These are phyloP conservation scores for Stephania japonica DNA, from an alignment of 164 flowering plant genomes.

Conservation along the genomic window DNA sequence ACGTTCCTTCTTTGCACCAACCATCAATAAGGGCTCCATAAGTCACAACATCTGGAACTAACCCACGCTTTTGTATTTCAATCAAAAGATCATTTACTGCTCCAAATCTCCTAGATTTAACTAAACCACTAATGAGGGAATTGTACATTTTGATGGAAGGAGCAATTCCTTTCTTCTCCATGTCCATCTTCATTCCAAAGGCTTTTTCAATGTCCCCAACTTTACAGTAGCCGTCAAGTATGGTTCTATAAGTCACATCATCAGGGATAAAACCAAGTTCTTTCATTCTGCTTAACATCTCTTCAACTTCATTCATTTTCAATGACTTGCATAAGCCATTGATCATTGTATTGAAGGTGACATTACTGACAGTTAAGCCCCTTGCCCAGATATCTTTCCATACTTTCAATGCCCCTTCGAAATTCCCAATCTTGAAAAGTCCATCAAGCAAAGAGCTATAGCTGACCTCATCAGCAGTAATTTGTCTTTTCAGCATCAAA, in stretches of 20 bases:
- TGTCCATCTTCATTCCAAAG: slow-evolving; percentile 41
- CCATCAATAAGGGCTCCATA: slow-evolving; percentile 75
- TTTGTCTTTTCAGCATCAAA: slow-evolving; percentile 63
- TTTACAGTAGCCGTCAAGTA: slow-evolving; percentile 75
- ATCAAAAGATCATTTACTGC: slow-evolving; percentile 37
- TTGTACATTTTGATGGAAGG: slow-evolving; percentile 62
- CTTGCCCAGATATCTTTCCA: slow-evolving; percentile 56
- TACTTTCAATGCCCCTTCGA: slow-evolving; percentile 44
- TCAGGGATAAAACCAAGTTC: slow-evolving; percentile 59
- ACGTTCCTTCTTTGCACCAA: slow-evolving; percentile 61
- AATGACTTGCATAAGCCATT: slow-evolving; percentile 72
- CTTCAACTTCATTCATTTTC: slow-evolving; percentile 66
- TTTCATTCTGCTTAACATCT: slow-evolving; percentile 50
- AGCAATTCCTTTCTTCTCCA: slow-evolving; percentile 44
- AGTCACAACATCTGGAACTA: slow-evolving; percentile 52
- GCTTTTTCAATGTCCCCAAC: slow-evolving; percentile 53
- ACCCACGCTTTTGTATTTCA: slow-evolving; percentile 47
- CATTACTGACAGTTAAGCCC: slow-evolving; percentile 41
- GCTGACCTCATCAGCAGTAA: slow-evolving; percentile 55
- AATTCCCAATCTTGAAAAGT: slow-evolving; percentile 51
- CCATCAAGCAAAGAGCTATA: slow-evolving; percentile 70
- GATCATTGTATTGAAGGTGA: slow-evolving; percentile 64
- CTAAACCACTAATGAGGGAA: slow-evolving; percentile 59
- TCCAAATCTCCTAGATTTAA: slow-evolving; percentile 32
- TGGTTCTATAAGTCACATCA: slow-evolving; percentile 58